Conservation (phyloP, 2,329 filamentous ascomycete species). For the Pseudogymnoascus sp. region DNA sequence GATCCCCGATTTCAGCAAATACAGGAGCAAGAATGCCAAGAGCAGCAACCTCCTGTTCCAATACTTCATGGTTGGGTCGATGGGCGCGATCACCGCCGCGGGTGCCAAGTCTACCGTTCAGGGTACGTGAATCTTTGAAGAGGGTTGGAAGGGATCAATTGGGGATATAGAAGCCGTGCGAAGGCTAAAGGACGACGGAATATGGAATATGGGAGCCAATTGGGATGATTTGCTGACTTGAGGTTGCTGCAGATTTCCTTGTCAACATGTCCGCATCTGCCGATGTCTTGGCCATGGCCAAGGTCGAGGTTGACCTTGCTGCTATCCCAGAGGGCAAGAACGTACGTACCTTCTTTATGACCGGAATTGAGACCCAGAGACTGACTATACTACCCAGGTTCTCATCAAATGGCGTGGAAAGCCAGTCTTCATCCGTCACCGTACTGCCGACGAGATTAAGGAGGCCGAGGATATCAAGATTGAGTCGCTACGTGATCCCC, state of each 20-base stretch:
- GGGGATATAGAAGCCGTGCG: background rate
- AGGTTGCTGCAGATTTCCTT: slow-evolving; percentile 70
- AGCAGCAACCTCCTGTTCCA: slow-evolving; percentile 78
- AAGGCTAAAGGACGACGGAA: background rate
- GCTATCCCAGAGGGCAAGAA: slow-evolving; percentile 99
- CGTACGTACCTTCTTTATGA: slow-evolving; percentile 48
- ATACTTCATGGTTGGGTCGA: slow-evolving; percentile 97
- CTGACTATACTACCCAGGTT: slow-evolving; percentile 49
- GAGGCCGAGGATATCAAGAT: slow-evolving; percentile 88
- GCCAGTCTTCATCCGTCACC: slow-evolving; percentile 99
- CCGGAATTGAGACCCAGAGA: background rate
- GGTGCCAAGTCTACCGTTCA: slow-evolving; percentile 97
- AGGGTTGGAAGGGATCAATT: slow-evolving; percentile 6
- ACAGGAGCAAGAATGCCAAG: slow-evolving; percentile 64
- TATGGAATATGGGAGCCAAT: slow-evolving; percentile 15
- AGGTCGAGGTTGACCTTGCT: slow-evolving; percentile 93
- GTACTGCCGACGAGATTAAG: slow-evolving; percentile 85
- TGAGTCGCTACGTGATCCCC: slow-evolving; percentile 78
- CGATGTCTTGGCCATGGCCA: slow-evolving; percentile 97
- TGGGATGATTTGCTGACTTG: slow-evolving; percentile 20
- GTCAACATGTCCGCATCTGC: slow-evolving; percentile 99
- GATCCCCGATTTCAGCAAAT: slow-evolving; percentile 86
- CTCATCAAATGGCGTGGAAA: slow-evolving; percentile 99
- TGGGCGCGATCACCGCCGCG: slow-evolving; percentile 85
- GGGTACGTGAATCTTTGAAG: slow-evolving; percentile 56